Evolutionary conservation across 1,139 yeast genomes (phyloP).

Genomic region (Lodderomyces parapsilosis): DNA sequence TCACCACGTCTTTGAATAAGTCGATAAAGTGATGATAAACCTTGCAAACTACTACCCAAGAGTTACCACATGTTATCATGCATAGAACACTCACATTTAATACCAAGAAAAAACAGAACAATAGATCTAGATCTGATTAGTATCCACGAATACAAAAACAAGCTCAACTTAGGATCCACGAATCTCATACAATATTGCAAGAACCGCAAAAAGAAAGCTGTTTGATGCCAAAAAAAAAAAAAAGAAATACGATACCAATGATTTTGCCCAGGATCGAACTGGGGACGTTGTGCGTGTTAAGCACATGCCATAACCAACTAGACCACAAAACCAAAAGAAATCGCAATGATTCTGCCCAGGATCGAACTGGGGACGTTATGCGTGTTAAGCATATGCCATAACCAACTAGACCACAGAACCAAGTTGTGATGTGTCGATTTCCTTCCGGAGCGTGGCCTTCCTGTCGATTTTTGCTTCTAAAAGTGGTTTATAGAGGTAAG

Average conservation of each 20-base stretch:
- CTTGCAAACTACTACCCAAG: no score
- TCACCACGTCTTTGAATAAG: no score
- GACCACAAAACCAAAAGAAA: conserved; percentile 57
- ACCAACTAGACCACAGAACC: conserved; percentile 93
- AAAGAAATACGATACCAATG: conserved; percentile 33
- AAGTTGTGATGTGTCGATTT: conserved; percentile 9
- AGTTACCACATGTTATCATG: no score
- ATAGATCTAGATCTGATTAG: no score
- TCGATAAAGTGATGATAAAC: no score
- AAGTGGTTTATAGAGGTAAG: no score
- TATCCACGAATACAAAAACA: no score
- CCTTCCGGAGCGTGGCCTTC: not conserved
- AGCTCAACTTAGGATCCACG: no score
- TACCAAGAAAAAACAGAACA: no score
- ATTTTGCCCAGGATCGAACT: conserved; percentile 99
- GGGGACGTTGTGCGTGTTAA: conserved; percentile 99
- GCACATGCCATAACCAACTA: conserved; percentile 99
- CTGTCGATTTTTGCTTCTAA: not conserved
- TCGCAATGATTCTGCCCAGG: conserved; percentile 90
- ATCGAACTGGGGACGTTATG: conserved; percentile 99
- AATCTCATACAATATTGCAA: no score
- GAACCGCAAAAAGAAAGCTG: no score
- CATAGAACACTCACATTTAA: no score
- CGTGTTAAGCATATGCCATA: conserved; percentile 99
- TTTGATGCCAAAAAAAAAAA: not conserved